These are phyloP conservation scores for Nidularia pulvinata DNA, from an alignment of 768 basidiomycete species.

Conservation along the genomic window DNA sequence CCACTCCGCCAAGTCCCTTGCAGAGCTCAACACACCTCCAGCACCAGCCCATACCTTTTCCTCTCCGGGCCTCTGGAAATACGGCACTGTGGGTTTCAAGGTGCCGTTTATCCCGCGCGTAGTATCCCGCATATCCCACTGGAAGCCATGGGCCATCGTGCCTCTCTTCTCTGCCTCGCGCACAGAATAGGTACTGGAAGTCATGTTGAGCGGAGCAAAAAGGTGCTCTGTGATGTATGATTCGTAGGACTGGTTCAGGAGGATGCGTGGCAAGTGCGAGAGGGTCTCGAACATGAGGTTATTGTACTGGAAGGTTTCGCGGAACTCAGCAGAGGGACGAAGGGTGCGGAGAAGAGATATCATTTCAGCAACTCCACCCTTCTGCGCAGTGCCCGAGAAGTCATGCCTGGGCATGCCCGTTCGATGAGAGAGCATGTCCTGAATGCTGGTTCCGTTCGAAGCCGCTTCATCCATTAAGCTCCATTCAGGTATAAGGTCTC, in stretches of 20 bases:
- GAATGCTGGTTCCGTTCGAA: constrained; percentile 26
- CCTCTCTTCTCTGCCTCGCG: constrained; percentile 28
- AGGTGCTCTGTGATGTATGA: constrained; percentile 35
- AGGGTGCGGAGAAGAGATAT: constrained; percentile 25
- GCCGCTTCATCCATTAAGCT: constrained; percentile 32
- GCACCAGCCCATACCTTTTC: constrained; percentile 40
- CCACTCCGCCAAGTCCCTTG: constrained; percentile 38
- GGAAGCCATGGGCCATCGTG: constrained; percentile 33
- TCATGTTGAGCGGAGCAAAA: constrained; percentile 36
- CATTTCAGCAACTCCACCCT: constrained; percentile 34
- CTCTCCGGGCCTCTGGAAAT: constrained; percentile 35
- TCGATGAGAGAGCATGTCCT: constrained; percentile 41
- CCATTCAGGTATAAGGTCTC: constrained; percentile 36
- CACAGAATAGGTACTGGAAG: constrained; percentile 34
- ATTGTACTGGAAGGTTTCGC: constrained; percentile 44
- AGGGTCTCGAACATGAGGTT: constrained; percentile 44
- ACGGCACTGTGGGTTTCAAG: constrained; percentile 30
- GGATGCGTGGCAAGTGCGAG: constrained; percentile 31
- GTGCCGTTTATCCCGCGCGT: constrained; percentile 26
- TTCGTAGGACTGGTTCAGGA: constrained; percentile 38
- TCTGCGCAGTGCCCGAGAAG: constrained; percentile 22
- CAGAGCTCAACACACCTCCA: constrained; percentile 35
- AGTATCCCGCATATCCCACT: constrained; percentile 28
- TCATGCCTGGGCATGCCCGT: constrained; percentile 46
- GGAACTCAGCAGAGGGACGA: constrained; percentile 34